Base-by-base conservation (phyloP, 2,329 filamentous ascomycete genomes). In the Fusarium burgessii region DNA sequence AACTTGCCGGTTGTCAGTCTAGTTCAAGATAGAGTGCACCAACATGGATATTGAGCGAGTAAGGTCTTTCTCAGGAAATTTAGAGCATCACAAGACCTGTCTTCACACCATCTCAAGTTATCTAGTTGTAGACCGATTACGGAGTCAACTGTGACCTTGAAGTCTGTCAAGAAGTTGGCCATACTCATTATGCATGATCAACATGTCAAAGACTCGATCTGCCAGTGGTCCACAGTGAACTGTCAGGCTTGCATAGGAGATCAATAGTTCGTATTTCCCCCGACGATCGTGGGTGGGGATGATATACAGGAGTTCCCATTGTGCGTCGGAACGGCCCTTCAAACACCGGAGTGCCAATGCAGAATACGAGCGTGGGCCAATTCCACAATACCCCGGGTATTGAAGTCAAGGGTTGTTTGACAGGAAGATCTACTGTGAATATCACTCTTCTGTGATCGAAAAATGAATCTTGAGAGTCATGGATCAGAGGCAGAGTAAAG, bases 201-300 rank as follows among this genome's bases (percentile, higher is more conserved):
- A 15, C 14, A 7, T 8, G 20, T 8, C 8, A 50, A 55, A 15
- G 14, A n/a, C 23, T 41, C 9, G 55, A 56, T 29, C 51, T 25
- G 11, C 25, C 8, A 6, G 12, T 5, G 29, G 41, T 38, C 59
- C 56, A 72, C 36, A 41, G 15, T 35, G 12, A 41, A 36, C 12
- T 40, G 29, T 15, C 15, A 15, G 32, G 38, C 27, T 17, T 52
- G 17, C 17, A 55, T 20, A 25, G 2, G 27, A 40, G 17, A 46
- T 41, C 49, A 23, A 38, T 20, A 23, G 36, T 20, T 68, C 62
- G 36, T 47, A 40, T 38, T 71, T 50, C 70, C 70, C 66, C 70
- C 47, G 70, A 65, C n/a, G 43, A 55, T 57, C n/a, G 58, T 56
- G 58, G 36, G 70, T 62, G 70, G 66, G 56, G 70, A 42, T 61